Evolutionary conservation across 73 alveolate species (phyloP).

Genomic region (Diophrys sp.): DNA sequence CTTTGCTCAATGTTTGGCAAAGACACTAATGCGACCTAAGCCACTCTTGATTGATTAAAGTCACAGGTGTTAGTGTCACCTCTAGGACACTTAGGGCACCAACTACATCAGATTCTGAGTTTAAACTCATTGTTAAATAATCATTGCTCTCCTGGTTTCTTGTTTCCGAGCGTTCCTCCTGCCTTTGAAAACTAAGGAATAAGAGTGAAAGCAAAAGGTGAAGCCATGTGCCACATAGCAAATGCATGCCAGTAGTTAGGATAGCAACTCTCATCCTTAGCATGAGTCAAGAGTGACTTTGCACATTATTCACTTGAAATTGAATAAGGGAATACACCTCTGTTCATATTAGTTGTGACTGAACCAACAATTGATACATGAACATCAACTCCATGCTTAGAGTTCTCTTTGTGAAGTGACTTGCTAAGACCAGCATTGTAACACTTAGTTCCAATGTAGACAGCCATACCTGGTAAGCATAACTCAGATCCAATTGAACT

Average conservation of each 20-base stretch:
- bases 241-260: background rate
- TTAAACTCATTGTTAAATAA: no score
- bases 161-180: background rate
- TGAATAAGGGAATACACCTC: slow-evolving; percentile 6
- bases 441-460: slow-evolving; percentile 2
- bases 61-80: no score
- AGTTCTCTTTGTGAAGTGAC: background rate
- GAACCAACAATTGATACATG: background rate
- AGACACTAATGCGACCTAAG: background rate
- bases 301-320: background rate
- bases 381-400: slow-evolving; percentile 11
- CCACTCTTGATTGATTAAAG: background rate
- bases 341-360: slow-evolving; percentile 17
- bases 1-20: background rate
- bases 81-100: no score
- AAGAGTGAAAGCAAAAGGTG: background rate
- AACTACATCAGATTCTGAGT: no score
- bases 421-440: background rate
- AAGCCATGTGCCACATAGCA: background rate
- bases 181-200: background rate
- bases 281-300: background rate
- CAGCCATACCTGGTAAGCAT: background rate
- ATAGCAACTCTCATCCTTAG: background rate
- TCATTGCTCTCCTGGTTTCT: background rate
- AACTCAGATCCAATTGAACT: background rate